These are phyloP conservation scores for Lipomyces oligophaga DNA, from an alignment of 805 yeast genomes.

Conservation along the genomic window DNA sequence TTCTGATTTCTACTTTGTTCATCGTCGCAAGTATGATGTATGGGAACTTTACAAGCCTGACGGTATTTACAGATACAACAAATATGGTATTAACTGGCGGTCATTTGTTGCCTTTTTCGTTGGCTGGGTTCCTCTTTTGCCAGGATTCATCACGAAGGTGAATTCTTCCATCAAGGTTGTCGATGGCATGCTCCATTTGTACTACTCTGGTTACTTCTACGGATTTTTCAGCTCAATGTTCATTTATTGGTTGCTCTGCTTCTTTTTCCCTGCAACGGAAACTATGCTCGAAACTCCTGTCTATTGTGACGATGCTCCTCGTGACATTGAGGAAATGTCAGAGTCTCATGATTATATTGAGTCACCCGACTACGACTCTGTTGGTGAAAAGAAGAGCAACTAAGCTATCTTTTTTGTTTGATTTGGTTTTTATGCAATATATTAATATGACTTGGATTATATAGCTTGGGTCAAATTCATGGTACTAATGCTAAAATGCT, in stretches of 20 bases:
- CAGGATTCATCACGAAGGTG: conserved; percentile 18
- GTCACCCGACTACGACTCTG: too few relatives aligned
- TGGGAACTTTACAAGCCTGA: conserved; percentile 52
- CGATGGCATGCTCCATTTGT: conserved; percentile 17
- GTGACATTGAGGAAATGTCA: too few relatives aligned
- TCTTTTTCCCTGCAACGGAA: conserved; percentile 14
- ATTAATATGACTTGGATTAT: too few relatives aligned
- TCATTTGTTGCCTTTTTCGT: conserved; percentile 40
- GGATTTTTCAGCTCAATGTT: conserved; percentile 25
- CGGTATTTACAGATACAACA: conserved; percentile 43
- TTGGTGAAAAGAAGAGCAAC: too few relatives aligned
- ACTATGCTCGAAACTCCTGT: conserved; percentile 18
- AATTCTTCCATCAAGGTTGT: conserved; percentile 9
- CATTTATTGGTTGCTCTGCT: conserved; percentile 16
- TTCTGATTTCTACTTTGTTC: conserved; percentile 40
- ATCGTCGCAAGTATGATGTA: conserved; percentile 65
- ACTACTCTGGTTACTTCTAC: conserved; percentile 31
- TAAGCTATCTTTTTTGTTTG: too few relatives aligned
- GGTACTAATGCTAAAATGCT: too few relatives aligned
- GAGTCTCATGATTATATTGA: too few relatives aligned
- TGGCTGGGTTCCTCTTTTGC: conserved; percentile 28
- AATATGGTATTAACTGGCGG: conserved; percentile 45
- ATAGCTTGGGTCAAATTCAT: too few relatives aligned
- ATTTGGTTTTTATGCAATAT: too few relatives aligned
- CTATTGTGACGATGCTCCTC: conserved; percentile 9